Percentiles rank a stretch among this genome's conserved stretches.
Conservation (phyloP, 495 filamentous ascomycete species). For the Glutinoglossum americanum region DNA sequence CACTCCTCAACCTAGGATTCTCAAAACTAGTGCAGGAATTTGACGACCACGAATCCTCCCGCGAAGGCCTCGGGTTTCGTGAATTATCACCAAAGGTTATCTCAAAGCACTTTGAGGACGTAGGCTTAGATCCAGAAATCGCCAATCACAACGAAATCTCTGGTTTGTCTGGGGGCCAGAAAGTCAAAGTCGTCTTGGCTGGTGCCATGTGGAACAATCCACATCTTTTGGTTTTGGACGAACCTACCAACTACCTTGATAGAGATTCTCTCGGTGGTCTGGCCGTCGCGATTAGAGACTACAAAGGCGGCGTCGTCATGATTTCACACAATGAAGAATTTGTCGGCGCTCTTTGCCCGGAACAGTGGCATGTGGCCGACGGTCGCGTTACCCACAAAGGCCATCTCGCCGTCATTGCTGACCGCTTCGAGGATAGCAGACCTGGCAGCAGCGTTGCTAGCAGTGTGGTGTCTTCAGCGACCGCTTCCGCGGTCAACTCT, state of each 20-base stretch:
- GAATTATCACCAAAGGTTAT: conserved; percentile 81
- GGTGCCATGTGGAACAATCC: conserved; percentile 98
- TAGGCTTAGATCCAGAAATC: conserved; percentile 90
- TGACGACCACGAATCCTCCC: conserved; percentile 92
- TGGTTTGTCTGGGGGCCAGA: conserved; percentile 93
- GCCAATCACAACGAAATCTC: conserved; percentile 98
- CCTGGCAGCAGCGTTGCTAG: conserved; percentile 27
- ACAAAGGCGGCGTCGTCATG: conserved; percentile 94
- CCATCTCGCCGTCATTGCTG: conserved; percentile 42
- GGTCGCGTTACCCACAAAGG: conserved; percentile 73
- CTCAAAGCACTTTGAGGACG: conserved; percentile 91
- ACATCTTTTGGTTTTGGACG: conserved; percentile 89
- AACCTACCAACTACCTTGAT: conserved; percentile 98
- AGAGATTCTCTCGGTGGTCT: conserved; percentile 90
- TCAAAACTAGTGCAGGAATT: conserved; percentile 91
- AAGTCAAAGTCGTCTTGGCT: conserved; percentile 98
- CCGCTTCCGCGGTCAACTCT: conserved; percentile 54
- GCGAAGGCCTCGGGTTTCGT: conserved; percentile 91
- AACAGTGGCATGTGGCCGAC: conserved; percentile 85
- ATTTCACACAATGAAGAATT: conserved; percentile 99
- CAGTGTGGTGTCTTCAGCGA: conserved; percentile 37
- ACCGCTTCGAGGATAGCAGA: conserved; percentile 66
- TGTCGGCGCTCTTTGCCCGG: conserved; percentile 77
- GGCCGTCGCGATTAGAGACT: conserved; percentile 90
- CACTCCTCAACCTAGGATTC: conserved; percentile 65